Evolutionary conservation across 352 stramenopile genomes (phyloP).

Genomic region (Thalassiosira livingstoniorum): DNA sequence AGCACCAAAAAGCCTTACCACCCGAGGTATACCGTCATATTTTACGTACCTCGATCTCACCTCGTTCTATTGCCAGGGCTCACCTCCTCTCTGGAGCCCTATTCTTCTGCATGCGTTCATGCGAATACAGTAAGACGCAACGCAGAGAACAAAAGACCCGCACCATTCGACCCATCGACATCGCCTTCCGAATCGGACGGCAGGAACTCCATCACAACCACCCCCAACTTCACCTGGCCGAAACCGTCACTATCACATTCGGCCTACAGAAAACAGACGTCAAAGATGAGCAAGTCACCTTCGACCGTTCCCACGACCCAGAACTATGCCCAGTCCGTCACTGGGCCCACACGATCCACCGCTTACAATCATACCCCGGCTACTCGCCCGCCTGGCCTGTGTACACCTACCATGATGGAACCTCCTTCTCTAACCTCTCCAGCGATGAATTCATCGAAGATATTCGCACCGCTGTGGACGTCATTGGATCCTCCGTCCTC

Average conservation of each 20-base stretch:
- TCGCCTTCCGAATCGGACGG: slow-evolving; percentile 10
- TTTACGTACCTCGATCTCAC: background rate
- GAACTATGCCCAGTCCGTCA: slow-evolving; percentile 24
- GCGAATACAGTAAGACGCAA: slow-evolving; percentile 23
- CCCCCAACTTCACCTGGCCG: background rate
- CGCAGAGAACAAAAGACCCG: slow-evolving; percentile 20
- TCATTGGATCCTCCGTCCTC: slow-evolving; percentile 13
- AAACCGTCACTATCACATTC: slow-evolving; percentile 22
- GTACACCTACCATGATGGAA: slow-evolving; percentile 15
- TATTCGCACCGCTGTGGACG: slow-evolving; percentile 10
- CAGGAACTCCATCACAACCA: slow-evolving; percentile 16
- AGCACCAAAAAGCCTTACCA: slow-evolving; percentile 35
- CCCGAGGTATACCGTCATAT: slow-evolving; percentile 21
- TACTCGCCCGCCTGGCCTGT: slow-evolving; percentile 10
- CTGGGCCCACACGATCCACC: slow-evolving; percentile 11
- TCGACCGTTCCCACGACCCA: slow-evolving; percentile 4
- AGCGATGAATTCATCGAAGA: background rate
- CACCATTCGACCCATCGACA: background rate
- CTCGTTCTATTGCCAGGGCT: slow-evolving; percentile 3
- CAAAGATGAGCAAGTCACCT: slow-evolving; percentile 20
- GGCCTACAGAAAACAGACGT: slow-evolving; percentile 20
- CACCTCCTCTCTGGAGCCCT: slow-evolving; percentile 18
- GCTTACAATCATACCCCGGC: slow-evolving; percentile 10
- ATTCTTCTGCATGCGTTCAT: slow-evolving; percentile 41
- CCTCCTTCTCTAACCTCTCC: slow-evolving; percentile 13